Conservation (phyloP, 805 yeast species). For the Pichia heedii region DNA sequence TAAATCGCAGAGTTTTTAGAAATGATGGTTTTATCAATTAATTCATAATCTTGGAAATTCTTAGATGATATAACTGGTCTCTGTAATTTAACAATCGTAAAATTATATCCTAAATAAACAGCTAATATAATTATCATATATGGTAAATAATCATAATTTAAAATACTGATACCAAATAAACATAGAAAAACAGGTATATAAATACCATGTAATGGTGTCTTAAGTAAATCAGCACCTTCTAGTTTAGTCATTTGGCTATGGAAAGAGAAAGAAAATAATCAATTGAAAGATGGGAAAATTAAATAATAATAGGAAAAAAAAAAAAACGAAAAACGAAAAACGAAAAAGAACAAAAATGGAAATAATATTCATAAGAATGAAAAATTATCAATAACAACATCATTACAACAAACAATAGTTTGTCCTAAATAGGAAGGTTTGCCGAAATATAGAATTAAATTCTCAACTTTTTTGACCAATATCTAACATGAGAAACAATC, state of each 20-base stretch:
- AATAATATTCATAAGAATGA: too few relatives aligned
- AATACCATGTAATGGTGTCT: conserved; percentile 68
- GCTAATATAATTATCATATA: conserved; percentile 32
- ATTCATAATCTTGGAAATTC: conserved; percentile 57
- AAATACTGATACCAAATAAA: conserved; percentile 48
- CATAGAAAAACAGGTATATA: conserved; percentile 60
- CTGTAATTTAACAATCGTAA: conserved; percentile 29
- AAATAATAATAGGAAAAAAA: not conserved
- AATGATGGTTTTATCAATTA: conserved; percentile 65
- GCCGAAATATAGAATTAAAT: too few relatives aligned
- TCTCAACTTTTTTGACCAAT: too few relatives aligned
- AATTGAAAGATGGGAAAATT: not conserved
- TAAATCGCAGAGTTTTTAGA: conserved; percentile 67
- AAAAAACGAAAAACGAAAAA: too few relatives aligned
- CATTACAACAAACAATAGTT: too few relatives aligned
- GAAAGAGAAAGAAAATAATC: not conserved
- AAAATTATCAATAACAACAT: too few relatives aligned
- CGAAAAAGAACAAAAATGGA: too few relatives aligned
- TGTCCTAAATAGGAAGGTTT: too few relatives aligned
- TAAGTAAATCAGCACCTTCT: conserved; percentile 38
- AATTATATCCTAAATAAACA: conserved; percentile 29
- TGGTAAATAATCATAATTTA: conserved; percentile 43
- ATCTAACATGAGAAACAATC: too few relatives aligned
- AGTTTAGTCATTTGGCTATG: conserved; percentile 2
- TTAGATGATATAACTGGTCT: conserved; percentile 36